Percentiles rank a stretch among this genome's conserved stretches.
These are phyloP conservation scores for Exophiala bonariae DNA, from an alignment of 2,329 filamentous ascomycete genomes.

Conservation along the genomic window DNA sequence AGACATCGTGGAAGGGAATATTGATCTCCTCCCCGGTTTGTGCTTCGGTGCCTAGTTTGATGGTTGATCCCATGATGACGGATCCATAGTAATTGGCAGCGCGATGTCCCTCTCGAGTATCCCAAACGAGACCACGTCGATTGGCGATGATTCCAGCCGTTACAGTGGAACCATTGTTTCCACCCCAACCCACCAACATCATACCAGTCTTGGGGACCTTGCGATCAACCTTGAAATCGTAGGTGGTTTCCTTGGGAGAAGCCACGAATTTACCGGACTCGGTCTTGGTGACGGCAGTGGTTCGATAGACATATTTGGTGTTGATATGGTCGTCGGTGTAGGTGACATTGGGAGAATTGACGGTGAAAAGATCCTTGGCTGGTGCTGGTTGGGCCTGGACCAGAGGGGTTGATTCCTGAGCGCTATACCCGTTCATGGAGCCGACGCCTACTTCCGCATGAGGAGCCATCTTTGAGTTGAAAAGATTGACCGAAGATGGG, in stretches of 20 bases:
- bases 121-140: constrained; percentile 80
- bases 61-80: constrained; percentile 92
- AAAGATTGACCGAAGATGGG: constrained; percentile 30
- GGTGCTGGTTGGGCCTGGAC: constrained; percentile 1
- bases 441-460: constrained; percentile 71
- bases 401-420: constrained; percentile 42
- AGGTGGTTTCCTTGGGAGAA: constrained; percentile 81
- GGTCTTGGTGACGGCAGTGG: constrained; percentile 74
- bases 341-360: constrained; percentile 86
- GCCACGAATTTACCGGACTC: constrained; percentile 77
- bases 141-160: constrained; percentile 98
- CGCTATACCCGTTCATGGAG: constrained; percentile 54
- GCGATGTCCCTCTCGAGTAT: constrained; percentile 84
- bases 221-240: constrained; percentile 97
- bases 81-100: constrained; percentile 98
- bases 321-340: constrained; percentile 88
- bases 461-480: constrained; percentile 74
- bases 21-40: constrained; percentile 87
- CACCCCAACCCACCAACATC: constrained; percentile 97
- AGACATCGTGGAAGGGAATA: constrained; percentile 88
- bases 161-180: constrained; percentile 97
- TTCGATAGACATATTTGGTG: constrained; percentile 95
- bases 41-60: constrained; percentile 89
- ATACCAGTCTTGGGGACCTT: constrained; percentile 89
- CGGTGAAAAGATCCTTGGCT: constrained; percentile 69